These are phyloP conservation scores for Globisporangium radiosum DNA, from an alignment of 352 stramenopile species.

Conservation along the genomic window DNA sequence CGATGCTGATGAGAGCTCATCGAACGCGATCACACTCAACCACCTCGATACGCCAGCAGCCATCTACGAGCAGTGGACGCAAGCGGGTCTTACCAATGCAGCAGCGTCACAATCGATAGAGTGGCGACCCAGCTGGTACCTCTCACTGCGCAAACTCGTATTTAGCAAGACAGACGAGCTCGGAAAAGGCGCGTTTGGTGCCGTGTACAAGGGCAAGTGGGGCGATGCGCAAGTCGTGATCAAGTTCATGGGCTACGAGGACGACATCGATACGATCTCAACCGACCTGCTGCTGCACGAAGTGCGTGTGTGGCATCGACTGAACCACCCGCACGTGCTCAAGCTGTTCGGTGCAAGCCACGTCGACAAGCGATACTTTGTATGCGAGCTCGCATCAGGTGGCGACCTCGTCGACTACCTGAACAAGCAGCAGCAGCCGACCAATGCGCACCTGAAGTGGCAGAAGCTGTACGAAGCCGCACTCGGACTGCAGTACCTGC, in stretches of 20 bases:
- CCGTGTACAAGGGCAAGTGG: too few species aligned
- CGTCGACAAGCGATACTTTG: too few species aligned
- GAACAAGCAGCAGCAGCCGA: not conserved
- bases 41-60: not conserved
- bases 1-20: not conserved
- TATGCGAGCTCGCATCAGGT: not conserved
- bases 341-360: too few species aligned
- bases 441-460: not conserved
- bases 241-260: too few species aligned
- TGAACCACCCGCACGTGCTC: too few species aligned
- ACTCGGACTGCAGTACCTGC: not conserved
- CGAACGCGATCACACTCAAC: not conserved
- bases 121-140: not conserved
- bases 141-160: not conserved
- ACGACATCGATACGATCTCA: too few species aligned
- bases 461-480: not conserved
- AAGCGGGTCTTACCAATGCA: not conserved
- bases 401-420: not conserved
- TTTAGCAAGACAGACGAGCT: slow-evolving; percentile 1
- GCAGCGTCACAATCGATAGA: too few species aligned
- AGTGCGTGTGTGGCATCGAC: too few species aligned
- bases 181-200: slow-evolving; percentile 3
- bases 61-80: not conserved
- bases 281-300: too few species aligned
- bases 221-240: too few species aligned